Evolutionary conservation across 495 filamentous ascomycete genomes (phyloP), one percentile per base, ranked within the genome.

Genomic region (Thozetella sp.): DNA sequence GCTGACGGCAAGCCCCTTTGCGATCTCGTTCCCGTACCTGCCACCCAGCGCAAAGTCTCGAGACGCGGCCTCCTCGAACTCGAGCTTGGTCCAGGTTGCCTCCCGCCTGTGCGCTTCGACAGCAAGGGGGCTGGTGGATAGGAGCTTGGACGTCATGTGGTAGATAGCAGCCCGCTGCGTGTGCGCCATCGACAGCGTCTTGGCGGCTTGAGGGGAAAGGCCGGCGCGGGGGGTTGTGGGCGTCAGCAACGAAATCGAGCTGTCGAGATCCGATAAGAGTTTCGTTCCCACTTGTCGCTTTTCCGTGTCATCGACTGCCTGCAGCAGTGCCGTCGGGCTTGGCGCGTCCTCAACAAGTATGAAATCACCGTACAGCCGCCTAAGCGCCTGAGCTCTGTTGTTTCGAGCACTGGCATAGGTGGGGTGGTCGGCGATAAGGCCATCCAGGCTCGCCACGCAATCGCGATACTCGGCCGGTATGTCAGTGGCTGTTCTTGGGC

Each of bases 121-220:
- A 11, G 68, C 60, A 1, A 64, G 55, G 24, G 52, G 26, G 17
- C 58, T 59, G 17, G 64, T 54, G 4, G 53, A 55, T 25, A 74
- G 54, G 37, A 79, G 63, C 65, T 89, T 87, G 25, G 86, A 83
- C 0, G 87, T 83, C 60, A 80, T 82, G 51, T 88, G 80, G 53
- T 91, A 84, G 22, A 96, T 68, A 30, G 89, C 88, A 0, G 86
- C 93, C 25, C 90, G 81, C 65, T 96, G 92, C 4, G 90, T 93
- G 59, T 93, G 86, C 6, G 89, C 86, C 59, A 87, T 82, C 0
- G 87, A 83, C 13, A 97, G 76, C 0, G 90, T 77, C 20, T 82
- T 83, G 0, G 85, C 87, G 53, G 86, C 84, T 15, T 78, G 72
- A 1, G 83, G 69, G 0, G 88, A 91, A 10, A 93, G 72, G 1